These are phyloP conservation scores for Metschnikowia proteae DNA, from an alignment of 805 yeast species.

Conservation along the genomic window DNA sequence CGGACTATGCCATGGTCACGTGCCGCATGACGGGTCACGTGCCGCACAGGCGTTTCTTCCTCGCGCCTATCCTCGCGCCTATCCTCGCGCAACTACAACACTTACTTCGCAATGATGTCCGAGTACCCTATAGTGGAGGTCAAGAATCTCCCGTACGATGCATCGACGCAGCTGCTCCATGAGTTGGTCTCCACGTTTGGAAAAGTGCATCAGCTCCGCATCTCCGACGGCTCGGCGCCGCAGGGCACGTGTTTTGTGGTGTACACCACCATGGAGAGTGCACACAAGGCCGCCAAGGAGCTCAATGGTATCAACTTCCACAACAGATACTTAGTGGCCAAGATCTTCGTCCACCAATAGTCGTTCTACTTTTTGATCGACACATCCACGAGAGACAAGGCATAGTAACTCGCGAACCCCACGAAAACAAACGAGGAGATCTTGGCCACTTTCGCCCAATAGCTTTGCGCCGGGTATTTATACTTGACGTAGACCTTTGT, in stretches of 20 bases:
- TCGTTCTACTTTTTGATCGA: constrained; percentile 18
- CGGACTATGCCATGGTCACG: no score
- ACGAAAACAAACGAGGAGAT: constrained; percentile 59
- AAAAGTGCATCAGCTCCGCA: constrained; percentile 50
- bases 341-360: background rate
- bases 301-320: constrained; percentile 57
- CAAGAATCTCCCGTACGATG: constrained; percentile 55
- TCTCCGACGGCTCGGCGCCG: constrained; percentile 22
- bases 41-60: background rate
- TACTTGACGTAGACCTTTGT: constrained; percentile 61
- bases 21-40: background rate
- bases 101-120: constrained; percentile 13
- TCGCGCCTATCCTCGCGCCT: background rate
- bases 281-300: constrained; percentile 50
- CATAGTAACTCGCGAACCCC: constrained; percentile 54
- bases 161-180: constrained; percentile 44
- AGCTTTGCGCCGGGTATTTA: constrained; percentile 49
- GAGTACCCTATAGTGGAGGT: constrained; percentile 47
- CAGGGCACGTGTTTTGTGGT: constrained; percentile 53
- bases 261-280: constrained; percentile 45
- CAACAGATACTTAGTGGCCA: constrained; percentile 55
- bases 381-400: constrained; percentile 35
- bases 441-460: constrained; percentile 61
- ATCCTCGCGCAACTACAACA: background rate
- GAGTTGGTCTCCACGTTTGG: constrained; percentile 55